A percentile compares a stretch with the other conserved stretches of the same genome.
Evolutionary conservation across 805 yeast species (phyloP).

Genomic region (Candida ulmi): DNA sequence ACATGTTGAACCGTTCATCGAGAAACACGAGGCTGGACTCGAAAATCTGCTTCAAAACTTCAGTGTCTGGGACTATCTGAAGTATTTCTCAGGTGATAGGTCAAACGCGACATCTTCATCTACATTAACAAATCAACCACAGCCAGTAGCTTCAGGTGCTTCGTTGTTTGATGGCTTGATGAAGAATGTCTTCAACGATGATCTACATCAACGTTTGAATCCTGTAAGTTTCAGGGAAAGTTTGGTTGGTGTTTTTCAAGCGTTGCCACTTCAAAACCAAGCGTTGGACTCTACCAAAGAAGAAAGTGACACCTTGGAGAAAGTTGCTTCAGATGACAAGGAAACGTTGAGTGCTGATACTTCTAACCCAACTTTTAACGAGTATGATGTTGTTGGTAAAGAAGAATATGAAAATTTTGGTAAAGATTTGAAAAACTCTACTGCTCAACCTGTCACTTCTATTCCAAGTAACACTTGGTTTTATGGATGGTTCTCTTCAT

Average conservation of each 20-base stretch:
- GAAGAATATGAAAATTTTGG: constrained; percentile 18
- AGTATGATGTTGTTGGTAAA: constrained; percentile 41
- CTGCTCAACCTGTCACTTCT: background rate
- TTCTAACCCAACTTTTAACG: constrained; percentile 17
- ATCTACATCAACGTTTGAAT: background rate
- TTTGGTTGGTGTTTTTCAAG: constrained; percentile 1
- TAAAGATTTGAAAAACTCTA: background rate
- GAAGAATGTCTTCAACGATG: constrained; percentile 4
- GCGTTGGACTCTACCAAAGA: background rate
- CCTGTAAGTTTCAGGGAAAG: background rate
- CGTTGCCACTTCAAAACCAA: background rate
- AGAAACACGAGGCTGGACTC: constrained; percentile 27
- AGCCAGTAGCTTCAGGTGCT: no score
- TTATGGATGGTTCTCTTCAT: constrained; percentile 8
- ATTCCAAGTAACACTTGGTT: constrained; percentile 7
- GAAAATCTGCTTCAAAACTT: constrained; percentile 20
- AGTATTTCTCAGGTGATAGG: background rate
- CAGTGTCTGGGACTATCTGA: background rate
- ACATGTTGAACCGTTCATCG: constrained; percentile 34
- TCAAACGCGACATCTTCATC: no score
- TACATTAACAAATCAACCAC: no score
- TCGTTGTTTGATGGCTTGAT: background rate
- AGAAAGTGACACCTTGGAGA: background rate
- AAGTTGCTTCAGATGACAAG: background rate
- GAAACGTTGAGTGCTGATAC: constrained; percentile 1